Conservation (phyloP, 805 yeast species). For the Candida xyloterini region DNA sequence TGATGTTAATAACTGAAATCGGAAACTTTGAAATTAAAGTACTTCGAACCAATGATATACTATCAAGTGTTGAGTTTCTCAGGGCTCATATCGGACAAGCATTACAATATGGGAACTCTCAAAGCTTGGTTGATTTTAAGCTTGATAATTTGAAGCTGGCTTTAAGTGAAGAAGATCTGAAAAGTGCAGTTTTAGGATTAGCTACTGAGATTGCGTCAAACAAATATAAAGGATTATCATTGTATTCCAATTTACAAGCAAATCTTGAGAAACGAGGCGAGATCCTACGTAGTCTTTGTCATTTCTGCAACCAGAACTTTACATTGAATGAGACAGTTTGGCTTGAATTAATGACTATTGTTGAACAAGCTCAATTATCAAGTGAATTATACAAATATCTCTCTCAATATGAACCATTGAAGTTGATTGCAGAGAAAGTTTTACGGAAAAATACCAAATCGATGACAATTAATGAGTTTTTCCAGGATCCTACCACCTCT, state of each 20-base stretch:
- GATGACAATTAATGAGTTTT: conserved; percentile 9
- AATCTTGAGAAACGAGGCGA: conserved; percentile 50
- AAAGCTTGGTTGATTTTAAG: conserved; percentile 21
- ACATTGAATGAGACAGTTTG: conserved; percentile 11
- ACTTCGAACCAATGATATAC: conserved; percentile 28
- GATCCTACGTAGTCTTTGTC: conserved; percentile 18
- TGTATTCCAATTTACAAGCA: conserved; percentile 46
- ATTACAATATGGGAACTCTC: conserved; percentile 49
- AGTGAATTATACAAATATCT: conserved; percentile 14
- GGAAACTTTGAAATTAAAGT: conserved; percentile 65
- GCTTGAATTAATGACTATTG: conserved; percentile 12
- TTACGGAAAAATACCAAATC: conserved; percentile 1
- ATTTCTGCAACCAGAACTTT: conserved; percentile 24
- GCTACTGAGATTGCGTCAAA: conserved; percentile 57
- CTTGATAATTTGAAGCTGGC: conserved; percentile 39
- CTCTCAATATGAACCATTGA: conserved; percentile 1
- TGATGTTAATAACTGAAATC: conserved; percentile 44
- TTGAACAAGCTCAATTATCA: conserved; percentile 20
- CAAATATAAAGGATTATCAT: conserved; percentile 51
- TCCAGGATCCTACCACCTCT: conserved; percentile 1
- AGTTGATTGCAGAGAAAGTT: neutral
- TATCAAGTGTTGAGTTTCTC: conserved; percentile 34
- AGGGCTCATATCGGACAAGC: conserved; percentile 84
- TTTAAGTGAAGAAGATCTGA: conserved; percentile 40
- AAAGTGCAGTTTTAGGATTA: conserved; percentile 48